phyloP scores from a whole-genome alignment of 192 early-diverging fungal species.

The Linnemannia schmuckeri region DNA sequence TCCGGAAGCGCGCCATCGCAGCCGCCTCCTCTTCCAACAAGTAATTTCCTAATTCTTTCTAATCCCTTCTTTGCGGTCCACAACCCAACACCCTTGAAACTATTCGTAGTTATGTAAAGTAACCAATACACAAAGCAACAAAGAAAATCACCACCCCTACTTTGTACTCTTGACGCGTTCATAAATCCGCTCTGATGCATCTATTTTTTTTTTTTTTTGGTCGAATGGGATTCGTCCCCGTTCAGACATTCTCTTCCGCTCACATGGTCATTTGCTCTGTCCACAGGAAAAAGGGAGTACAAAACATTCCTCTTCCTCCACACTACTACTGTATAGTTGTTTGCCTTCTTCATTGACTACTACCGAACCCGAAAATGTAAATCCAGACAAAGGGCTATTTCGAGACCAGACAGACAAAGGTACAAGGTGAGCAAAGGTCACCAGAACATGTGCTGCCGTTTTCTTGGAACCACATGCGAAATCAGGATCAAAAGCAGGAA shows the following conservation, averaged over 20 bases:
- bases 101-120: constrained; percentile 6
- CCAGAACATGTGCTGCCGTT: too few relatives aligned
- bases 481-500: too few relatives aligned
- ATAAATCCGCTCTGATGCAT: not conserved
- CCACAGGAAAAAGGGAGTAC: not conserved
- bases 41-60: not conserved
- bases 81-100: too few relatives aligned
- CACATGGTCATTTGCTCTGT: not conserved
- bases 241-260: not conserved
- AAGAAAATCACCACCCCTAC: not conserved
- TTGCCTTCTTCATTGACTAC: not conserved
- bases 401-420: too few relatives aligned
- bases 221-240: not conserved
- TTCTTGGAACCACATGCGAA: too few relatives aligned
- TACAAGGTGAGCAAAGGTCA: too few relatives aligned
- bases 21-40: not conserved
- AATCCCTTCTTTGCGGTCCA: too few relatives aligned
- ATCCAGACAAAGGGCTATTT: too few relatives aligned
- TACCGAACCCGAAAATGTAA: too few relatives aligned
- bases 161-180: not conserved
- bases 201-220: not conserved
- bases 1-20: constrained; percentile 5
- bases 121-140: not conserved
- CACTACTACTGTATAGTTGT: not conserved
- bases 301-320: not conserved